Percentiles rank a stretch among this genome's conserved stretches.
phyloP scores from a whole-genome alignment of 2,329 filamentous ascomycete genomes.

The Aspergillus pseudotamarii region DNA sequence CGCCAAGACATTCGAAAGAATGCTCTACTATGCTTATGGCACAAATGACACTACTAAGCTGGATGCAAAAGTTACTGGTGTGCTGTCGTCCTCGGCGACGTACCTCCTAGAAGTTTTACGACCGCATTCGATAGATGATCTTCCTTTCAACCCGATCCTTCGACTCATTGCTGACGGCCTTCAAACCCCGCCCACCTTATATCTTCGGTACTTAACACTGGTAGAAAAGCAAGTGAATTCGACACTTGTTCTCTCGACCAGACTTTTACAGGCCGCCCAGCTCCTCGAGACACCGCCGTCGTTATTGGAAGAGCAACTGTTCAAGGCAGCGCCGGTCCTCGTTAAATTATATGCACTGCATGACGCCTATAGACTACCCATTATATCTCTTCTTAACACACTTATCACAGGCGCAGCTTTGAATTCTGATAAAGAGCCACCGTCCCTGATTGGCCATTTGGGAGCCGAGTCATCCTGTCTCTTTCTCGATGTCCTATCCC shows the following conservation, averaged over 20 bases:
- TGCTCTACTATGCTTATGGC: slow-evolving; percentile 73
- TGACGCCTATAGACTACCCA: slow-evolving; percentile 65
- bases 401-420: slow-evolving; percentile 72
- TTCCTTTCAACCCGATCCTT: slow-evolving; percentile 77
- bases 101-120: slow-evolving; percentile 79
- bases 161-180: slow-evolving; percentile 68
- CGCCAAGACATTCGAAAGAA: slow-evolving; percentile 68
- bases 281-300: slow-evolving; percentile 65
- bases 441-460: slow-evolving; percentile 90
- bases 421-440: slow-evolving; percentile 68
- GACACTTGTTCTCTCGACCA: slow-evolving; percentile 67
- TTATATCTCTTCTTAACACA: slow-evolving; percentile 71
- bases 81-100: slow-evolving; percentile 71
- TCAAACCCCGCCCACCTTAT: slow-evolving; percentile 64
- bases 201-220: slow-evolving; percentile 57
- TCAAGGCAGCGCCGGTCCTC: slow-evolving; percentile 76
- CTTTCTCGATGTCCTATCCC: slow-evolving; percentile 77
- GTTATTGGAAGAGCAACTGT: slow-evolving; percentile 74
- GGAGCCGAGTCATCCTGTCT: slow-evolving; percentile 80
- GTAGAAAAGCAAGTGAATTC: slow-evolving; percentile 66
- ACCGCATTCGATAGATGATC: slow-evolving; percentile 66
- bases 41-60: slow-evolving; percentile 64
- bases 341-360: slow-evolving; percentile 74
- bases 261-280: slow-evolving; percentile 70
- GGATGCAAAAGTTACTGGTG: slow-evolving; percentile 58